Evolutionary conservation across 371 early-diverging fungal genomes (phyloP), one percentile per base, ranked within the genome.

Genomic region (Dinochytrium kinnereticum): DNA sequence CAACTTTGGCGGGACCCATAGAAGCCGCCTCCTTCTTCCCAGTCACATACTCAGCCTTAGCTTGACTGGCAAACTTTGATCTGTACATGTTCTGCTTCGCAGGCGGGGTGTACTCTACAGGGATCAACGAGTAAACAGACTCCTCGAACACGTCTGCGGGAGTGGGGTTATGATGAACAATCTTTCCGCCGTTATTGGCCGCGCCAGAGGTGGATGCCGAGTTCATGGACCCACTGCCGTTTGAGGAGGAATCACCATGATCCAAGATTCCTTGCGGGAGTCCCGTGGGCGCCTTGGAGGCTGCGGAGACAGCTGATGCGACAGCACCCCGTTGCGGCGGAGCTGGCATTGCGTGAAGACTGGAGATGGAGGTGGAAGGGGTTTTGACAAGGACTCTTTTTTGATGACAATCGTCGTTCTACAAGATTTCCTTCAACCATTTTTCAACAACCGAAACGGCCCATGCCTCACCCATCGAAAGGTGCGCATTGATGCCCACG

Each of bases 1-100:
- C 51, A 10, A 85, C 82, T 50, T 81, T 77, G 24, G 79, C 79
- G 15, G 84, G 84, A 1, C 87, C 87, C 84, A 87, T 87, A 40
- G 78, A 78, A 1, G 85, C 87, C 26, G 83, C 69, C n/a, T 37
- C 59, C 77, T 85, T 85, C 44, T 59, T 70, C 30, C 76, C 80
- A 1, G 50, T 21, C 15, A 67, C 59, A 73, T 81, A 82, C 70
- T 87, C 86, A 21, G 64, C 59, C 15, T 78, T 68, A 30, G 78
- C 86, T 68, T 72, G 71, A 0, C 72, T 68, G 2, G 87, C 81
- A 69, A 73, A 85, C 69, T 73, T 75, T 65, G 76, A 75, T 24
- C 74, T 39, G 73, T 87, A 83, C 40, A 73, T 71, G 51, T 68
- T 55, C 57, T 78, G 76, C 55, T 84, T 81, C 17, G 70, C 69